Evolutionary conservation across 2,329 filamentous ascomycete species (phyloP), one percentile per base, ranked within the genome.

Genomic region (Aspergillus hortae): DNA sequence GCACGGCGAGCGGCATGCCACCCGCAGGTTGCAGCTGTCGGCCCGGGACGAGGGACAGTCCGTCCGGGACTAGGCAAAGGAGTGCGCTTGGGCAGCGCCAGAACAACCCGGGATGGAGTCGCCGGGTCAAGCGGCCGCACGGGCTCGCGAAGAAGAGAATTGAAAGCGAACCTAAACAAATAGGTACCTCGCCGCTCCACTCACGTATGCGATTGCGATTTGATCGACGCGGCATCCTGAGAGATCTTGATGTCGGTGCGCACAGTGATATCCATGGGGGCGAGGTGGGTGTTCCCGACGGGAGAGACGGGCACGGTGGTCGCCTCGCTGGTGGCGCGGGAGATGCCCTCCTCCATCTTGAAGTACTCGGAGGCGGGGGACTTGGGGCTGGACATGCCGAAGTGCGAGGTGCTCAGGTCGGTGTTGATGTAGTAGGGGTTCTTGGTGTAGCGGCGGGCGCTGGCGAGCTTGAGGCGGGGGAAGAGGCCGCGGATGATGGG

Each of bases 401-500:
- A 49, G 19, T 61, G 56, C 4, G 65, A 61, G 25, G 57, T 58
- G 32, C 57, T 63, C 32, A 59, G 40, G 42, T 62, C 61, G 1
- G 64, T 66, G 14, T 63, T 64, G 46, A 64, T 59, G 45, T 62
- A 67, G 45, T 62, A 62, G 0, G 60, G 64, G 0, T 53, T 57
- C 35, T 55, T 61, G 35, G 56, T 53, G 17, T 63, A 60, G 2
- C 57, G 60, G n/a, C 57, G 54, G 35, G 52, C 60, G 21, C 51
- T 52, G 9, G 54, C 51, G 25, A 68, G 35, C 17, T 61, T 66
- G 19, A 67, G 42, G 11, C 56, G 55, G 0, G 65, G 64, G 56
- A 71, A 67, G 9, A 71, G 49, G 6, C 67, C 68, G 2, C 68
- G 67, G 19, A 70, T 64, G 23, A 67, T 64, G 2, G 68, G 68